phyloP scores from a whole-genome alignment of 2,329 filamentous ascomycete species.

The Apiospora malaysiana region DNA sequence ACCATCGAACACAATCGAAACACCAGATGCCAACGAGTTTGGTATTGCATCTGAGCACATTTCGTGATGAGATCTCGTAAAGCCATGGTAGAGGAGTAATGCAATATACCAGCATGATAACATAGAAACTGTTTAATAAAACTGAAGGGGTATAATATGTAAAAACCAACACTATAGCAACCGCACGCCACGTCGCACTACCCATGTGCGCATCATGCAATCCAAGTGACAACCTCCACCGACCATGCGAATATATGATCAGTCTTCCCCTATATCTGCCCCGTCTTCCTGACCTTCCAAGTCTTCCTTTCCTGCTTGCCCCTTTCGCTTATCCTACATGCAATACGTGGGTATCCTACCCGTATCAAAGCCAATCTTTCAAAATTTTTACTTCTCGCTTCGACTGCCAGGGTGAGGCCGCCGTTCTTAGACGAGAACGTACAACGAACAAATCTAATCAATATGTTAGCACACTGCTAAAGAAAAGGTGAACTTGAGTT shows the following conservation, averaged over 20 bases:
- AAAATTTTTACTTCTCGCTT: neutral
- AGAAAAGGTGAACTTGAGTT: neutral
- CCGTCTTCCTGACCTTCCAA: neutral
- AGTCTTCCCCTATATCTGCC: neutral
- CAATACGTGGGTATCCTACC: neutral
- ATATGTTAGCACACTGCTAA: constrained; percentile 22
- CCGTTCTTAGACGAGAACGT: constrained; percentile 56
- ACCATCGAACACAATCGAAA: no score
- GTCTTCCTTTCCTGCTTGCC: neutral
- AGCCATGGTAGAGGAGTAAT: neutral
- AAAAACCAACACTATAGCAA: constrained; percentile 8
- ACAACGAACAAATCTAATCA: constrained; percentile 62
- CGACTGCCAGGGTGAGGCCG: neutral
- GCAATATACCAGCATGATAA: neutral
- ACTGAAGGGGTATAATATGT: constrained; percentile 13
- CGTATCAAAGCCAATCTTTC: neutral
- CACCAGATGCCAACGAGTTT: no score
- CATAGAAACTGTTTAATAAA: constrained; percentile 11
- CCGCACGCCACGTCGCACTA: constrained; percentile 13
- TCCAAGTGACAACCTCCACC: constrained; percentile 2
- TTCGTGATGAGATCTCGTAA: neutral
- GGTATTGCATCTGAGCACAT: neutral
- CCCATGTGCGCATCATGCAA: constrained; percentile 18
- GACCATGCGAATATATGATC: neutral
- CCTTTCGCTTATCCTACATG: neutral